Conservation (phyloP, 2,329 filamentous ascomycete genomes). For the Knufia fluminis region DNA sequence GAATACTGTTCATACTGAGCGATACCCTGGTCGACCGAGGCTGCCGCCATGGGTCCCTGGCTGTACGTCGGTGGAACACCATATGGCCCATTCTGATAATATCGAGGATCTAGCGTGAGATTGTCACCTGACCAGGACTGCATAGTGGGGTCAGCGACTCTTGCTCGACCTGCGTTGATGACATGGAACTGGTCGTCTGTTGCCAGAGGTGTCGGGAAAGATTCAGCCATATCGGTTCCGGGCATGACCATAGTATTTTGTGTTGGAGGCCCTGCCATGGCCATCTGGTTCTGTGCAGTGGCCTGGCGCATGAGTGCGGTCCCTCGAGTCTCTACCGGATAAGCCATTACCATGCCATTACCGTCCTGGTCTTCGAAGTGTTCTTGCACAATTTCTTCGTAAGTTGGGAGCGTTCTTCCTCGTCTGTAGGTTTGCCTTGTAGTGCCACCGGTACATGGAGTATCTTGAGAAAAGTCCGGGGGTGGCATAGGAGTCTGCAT, state of each 20-base stretch:
- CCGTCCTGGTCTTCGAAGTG: neutral
- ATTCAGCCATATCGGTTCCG: too few species aligned
- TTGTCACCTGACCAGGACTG: too few species aligned
- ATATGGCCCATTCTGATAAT: too few species aligned
- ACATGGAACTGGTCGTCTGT: too few species aligned
- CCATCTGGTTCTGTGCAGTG: neutral
- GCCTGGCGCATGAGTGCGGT: neutral
- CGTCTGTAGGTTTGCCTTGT: slow-evolving; percentile 12
- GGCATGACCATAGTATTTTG: neutral
- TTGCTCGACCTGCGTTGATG: too few species aligned
- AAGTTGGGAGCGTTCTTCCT: neutral
- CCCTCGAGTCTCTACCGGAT: neutral
- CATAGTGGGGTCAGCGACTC: too few species aligned
- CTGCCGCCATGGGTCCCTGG: too few species aligned
- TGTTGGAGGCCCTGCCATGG: neutral
- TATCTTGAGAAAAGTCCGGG: slow-evolving; percentile 11
- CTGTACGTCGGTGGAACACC: too few species aligned
- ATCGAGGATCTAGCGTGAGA: too few species aligned
- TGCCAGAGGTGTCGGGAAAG: too few species aligned
- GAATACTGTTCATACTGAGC: too few species aligned
- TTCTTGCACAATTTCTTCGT: neutral
- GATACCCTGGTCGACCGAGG: too few species aligned
- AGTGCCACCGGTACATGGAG: slow-evolving; percentile 22
- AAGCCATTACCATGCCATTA: neutral
- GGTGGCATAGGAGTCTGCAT: slow-evolving; percentile 12